Conservation (phyloP, 805 yeast species). For the Kodamaea leandrae region DNA sequence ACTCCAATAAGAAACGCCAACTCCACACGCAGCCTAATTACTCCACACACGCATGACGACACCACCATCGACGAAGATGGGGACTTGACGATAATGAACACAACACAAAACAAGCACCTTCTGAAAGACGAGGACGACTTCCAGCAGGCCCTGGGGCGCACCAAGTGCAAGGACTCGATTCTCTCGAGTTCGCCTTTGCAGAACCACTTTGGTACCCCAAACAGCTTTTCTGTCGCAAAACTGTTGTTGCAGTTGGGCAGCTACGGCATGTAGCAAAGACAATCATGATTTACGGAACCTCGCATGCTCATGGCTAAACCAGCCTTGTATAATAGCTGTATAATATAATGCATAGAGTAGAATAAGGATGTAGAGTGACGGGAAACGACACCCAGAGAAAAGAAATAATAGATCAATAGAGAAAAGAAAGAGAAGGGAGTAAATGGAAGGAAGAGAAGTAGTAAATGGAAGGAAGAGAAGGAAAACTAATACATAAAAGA, state of each 20-base stretch:
- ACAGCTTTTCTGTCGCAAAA: slow-evolving; percentile 44
- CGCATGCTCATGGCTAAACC: no score
- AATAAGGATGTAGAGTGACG: no score
- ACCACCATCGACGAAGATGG: slow-evolving; percentile 23
- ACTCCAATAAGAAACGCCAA: slow-evolving; percentile 40
- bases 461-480: no score
- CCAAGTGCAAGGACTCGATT: slow-evolving; percentile 16
- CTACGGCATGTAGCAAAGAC: slow-evolving; percentile 14
- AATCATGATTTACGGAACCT: background rate
- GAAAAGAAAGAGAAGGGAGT: no score
- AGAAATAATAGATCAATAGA: no score
- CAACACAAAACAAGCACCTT: no score
- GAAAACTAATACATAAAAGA: no score
- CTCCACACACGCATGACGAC: no score
- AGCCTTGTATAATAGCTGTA: background rate
- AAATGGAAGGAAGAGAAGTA: no score
- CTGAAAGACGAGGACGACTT: background rate
- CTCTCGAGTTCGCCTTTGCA: slow-evolving; percentile 35
- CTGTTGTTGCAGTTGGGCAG: slow-evolving; percentile 44
- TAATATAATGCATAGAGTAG: no score
- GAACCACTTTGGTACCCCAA: slow-evolving; percentile 41
- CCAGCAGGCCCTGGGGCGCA: slow-evolving; percentile 5
- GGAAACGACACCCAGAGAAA: no score
- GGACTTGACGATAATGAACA: slow-evolving; percentile 20
- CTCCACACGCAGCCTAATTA: slow-evolving; percentile 22